phyloP scores from a whole-genome alignment of 2,329 filamentous ascomycete species.

The Aureobasidium melanogenum region DNA sequence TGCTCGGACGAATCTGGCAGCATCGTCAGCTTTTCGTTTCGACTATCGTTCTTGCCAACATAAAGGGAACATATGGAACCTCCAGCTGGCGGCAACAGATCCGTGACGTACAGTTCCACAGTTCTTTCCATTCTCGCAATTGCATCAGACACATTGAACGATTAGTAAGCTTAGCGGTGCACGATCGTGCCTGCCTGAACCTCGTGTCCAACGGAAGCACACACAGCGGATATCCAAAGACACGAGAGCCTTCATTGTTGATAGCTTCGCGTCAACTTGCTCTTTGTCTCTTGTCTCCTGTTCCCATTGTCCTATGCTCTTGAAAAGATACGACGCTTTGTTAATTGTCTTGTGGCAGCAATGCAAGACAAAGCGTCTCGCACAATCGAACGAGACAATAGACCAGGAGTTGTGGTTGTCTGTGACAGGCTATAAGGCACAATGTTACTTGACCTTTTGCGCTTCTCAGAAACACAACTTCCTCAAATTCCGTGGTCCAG shows the following conservation, averaged over 20 bases:
- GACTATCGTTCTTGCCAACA: not conserved
- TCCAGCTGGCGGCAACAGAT: not conserved
- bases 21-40: not conserved
- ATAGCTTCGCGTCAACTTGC: not conserved
- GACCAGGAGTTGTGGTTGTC: not conserved
- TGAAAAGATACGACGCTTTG: not conserved
- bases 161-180: not conserved
- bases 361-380: not conserved
- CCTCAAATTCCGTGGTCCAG: too few relatives aligned
- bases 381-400: not conserved
- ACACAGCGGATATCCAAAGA: not conserved
- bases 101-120: too few relatives aligned
- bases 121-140: too few relatives aligned
- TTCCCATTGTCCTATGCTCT: not conserved
- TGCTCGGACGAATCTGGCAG: not conserved
- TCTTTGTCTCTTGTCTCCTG: not conserved
- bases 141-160: too few relatives aligned
- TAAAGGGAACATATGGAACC: not conserved
- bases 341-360: not conserved
- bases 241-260: not conserved
- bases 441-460: not conserved
- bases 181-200: not conserved
- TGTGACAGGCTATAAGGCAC: not conserved
- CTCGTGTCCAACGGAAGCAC: not conserved
- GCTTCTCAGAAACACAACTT: too few relatives aligned